Evolutionary conservation across 345 rosid species (phyloP), one percentile per base, ranked within the genome.

Genomic region (Dipteronia sinensis): DNA sequence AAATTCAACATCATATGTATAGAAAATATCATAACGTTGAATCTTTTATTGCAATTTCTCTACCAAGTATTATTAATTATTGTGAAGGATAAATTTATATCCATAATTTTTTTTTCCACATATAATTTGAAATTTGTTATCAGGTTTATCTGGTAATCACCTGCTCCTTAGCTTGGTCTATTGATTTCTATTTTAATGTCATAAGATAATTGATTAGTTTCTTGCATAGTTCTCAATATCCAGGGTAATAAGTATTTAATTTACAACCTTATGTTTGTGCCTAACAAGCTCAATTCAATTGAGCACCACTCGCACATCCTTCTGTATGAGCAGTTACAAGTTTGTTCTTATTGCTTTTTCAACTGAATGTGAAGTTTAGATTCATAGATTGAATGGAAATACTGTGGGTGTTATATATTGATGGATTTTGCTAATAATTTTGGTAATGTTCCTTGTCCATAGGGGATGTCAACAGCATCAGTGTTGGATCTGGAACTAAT

Each of bases 401-500:
- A 23, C 29, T 51, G 56, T 56, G 19, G 74, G 15, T 10, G 9
- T 31, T 64, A 12, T 58, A 7, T 47, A 22, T 62, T 53, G 49
- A 17, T 70, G 17, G 59, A 38, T 70, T 68, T 73, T 67, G 42
- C 49, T 49, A 56, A 70, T 71, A 20, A 44, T 68, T 47, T 15
- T 70, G 38, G n/a, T n/a, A 6, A 12, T 16, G n/a, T 66, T 17
- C 68, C 70, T 71, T 76, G 23, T 82, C 67, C 16, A 53, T 74
- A 95, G 97, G 97, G 79, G 99, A 95, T 84, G 97, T 88, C 78
- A 92, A 95, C 87, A 90, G 87, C 79, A 84, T 92, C 51, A 86
- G 82, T 63, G 85, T 95, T 80, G 98, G 99, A 75, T 86, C 94
- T 69, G 90, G 98, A 81, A 95, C 99, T 81, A 94, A 95, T 82